Percentiles rank a stretch among this genome's conserved stretches.
These are phyloP conservation scores for Tagetes patula DNA, from an alignment of 129 eudicot species.

Conservation along the genomic window DNA sequence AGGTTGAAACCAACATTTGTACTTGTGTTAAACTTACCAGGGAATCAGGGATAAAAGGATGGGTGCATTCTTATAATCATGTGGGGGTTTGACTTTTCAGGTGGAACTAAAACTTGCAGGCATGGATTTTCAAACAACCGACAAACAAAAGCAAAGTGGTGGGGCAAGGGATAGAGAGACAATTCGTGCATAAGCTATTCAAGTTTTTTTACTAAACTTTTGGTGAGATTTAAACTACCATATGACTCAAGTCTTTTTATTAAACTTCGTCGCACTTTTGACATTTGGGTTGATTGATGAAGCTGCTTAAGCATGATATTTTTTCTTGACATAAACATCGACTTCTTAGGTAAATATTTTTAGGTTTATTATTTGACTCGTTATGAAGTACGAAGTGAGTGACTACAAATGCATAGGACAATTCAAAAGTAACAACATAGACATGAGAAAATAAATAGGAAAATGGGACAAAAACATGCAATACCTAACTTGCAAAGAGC, in stretches of 20 bases:
- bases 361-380: no score
- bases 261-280: slow-evolving; percentile 71
- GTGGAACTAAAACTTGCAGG: slow-evolving; percentile 91
- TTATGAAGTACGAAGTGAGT: no score
- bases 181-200: slow-evolving; percentile 85
- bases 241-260: slow-evolving; percentile 53
- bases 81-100: slow-evolving; percentile 41
- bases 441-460: no score
- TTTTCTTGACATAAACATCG: slow-evolving; percentile 19
- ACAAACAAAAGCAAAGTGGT: slow-evolving; percentile 87
- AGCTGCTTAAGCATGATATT: slow-evolving; percentile 98
- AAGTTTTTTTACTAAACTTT: slow-evolving; percentile 37
- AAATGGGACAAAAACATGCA: no score
- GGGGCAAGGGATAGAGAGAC: slow-evolving; percentile 71
- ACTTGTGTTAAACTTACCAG: neutral
- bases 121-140: slow-evolving; percentile 68
- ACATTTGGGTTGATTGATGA: slow-evolving; percentile 95
- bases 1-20: neutral
- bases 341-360: no score
- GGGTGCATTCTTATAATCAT: slow-evolving; percentile 7
- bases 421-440: no score
- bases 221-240: slow-evolving; percentile 9
- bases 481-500: no score
- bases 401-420: no score
- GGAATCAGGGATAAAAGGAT: neutral